Conservation (phyloP, 192 early-diverging fungal genomes). For the Coemansia pectinata region DNA sequence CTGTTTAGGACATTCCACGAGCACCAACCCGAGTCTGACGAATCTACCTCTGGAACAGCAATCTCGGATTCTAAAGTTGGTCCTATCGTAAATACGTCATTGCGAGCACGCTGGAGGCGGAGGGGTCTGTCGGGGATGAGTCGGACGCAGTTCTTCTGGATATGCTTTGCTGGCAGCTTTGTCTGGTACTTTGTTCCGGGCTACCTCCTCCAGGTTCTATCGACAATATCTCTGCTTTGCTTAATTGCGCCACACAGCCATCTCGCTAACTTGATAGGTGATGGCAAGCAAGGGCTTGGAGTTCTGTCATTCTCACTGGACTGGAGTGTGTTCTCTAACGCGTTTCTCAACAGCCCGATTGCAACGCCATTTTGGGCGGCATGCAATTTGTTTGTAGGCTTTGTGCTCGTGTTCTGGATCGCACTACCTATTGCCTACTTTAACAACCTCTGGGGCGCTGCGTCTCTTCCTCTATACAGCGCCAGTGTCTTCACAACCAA, state of each 20-base stretch:
- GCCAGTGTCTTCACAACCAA: conserved; percentile 61
- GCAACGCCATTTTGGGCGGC: conserved; percentile 77
- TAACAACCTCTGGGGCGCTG: conserved; percentile 63
- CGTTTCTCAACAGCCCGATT: conserved; percentile 62
- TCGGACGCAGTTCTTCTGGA: conserved; percentile 59
- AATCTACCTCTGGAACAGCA: background rate
- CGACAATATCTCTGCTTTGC: conserved; percentile 66
- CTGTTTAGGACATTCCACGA: conserved; percentile 81
- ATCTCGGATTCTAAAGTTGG: background rate
- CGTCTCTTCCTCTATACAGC: conserved; percentile 65
- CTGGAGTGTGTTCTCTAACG: conserved; percentile 70
- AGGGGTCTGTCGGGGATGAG: conserved; percentile 12
- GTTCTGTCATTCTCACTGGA: conserved; percentile 72
- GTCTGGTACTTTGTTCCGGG: conserved; percentile 65
- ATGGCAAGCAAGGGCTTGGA: conserved; percentile 66
- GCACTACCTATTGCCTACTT: conserved; percentile 74
- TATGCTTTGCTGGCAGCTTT: conserved; percentile 55
- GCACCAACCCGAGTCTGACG: conserved; percentile 16
- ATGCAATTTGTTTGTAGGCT: conserved; percentile 70
- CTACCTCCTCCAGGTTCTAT: conserved; percentile 66
- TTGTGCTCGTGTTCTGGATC: conserved; percentile 74
- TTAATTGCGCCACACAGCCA: conserved; percentile 53
- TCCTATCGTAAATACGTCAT: background rate
- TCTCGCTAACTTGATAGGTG: conserved; percentile 49
- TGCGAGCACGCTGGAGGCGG: conserved; percentile 16